Evolutionary conservation across 164 flowering plant genomes (phyloP), one percentile per base, ranked within the genome.

Genomic region (Piper longum): DNA sequence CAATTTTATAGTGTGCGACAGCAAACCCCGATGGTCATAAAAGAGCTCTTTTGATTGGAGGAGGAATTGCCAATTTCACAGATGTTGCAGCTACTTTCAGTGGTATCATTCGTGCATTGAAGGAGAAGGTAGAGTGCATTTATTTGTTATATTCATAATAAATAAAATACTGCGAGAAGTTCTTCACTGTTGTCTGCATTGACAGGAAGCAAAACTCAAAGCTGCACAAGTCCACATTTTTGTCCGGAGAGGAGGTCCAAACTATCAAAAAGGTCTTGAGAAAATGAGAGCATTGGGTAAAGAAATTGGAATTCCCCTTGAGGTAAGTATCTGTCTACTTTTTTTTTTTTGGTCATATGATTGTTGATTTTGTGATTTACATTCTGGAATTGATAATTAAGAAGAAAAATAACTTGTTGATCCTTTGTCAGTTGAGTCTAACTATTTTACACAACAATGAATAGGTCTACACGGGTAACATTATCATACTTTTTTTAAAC

Each of bases 211-310:
- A 55, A 87, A 87, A 67, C 63, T 84, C 43, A 87, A 91, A 72
- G 96, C 96, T 4, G 74, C 98, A 40, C 81, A 95, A 79, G 87
- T 89, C 93, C 85, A 87, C 69, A 74, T 87, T 19, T 91, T 76
- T 70, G 98, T 91, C 62, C 73, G 98, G 67, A 84, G 98, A 80
- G 98, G 98, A 19, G 98, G 98, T 65, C 98, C 96, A 9, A 91
- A 91, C 70, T 91, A 89, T 71, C 92, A 89, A 72, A 85, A 78
- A 41, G 98, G 98, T 66, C 67, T 91, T 60, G 81, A 85, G n/a
- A 87, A 77, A 74, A 91, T 91, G 98, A 85, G 98, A 16, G 73
- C 77, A 16, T 71, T 89, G 41, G 98, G 92, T 41, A 86, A 83
- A 66, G 96, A 91, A 66, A 74, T 89, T 6, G 95, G 92, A 16